phyloP scores from a whole-genome alignment of 78 protist genomes.

The Dictyostelium citrinum region DNA sequence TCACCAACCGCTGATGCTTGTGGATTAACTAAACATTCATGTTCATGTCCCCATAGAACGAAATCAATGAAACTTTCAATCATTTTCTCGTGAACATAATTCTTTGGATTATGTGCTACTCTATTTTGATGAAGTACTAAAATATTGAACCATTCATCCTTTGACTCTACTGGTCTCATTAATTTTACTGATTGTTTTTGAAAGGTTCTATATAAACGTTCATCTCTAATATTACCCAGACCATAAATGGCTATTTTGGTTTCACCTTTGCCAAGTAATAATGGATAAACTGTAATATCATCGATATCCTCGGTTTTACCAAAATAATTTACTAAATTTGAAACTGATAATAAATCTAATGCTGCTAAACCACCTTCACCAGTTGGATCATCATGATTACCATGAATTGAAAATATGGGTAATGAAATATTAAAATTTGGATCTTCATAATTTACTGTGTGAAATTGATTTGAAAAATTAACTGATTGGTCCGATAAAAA shows the following conservation, averaged over 20 bases:
- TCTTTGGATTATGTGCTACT: slow-evolving; percentile 78
- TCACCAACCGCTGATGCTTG: slow-evolving; percentile 25
- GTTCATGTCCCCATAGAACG: slow-evolving; percentile 99
- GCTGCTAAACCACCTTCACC: slow-evolving; percentile 94
- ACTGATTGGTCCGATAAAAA: slow-evolving; percentile 73
- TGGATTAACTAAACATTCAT: slow-evolving; percentile 88
- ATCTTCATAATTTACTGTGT: slow-evolving; percentile 93
- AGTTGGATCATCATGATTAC: slow-evolving; percentile 99
- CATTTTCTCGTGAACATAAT: slow-evolving; percentile 87
- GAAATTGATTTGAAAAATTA: slow-evolving; percentile 58
- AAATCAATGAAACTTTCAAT: slow-evolving; percentile 91
- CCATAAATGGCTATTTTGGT: slow-evolving; percentile 97
- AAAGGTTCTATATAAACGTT: slow-evolving; percentile 92
- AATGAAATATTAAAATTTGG: slow-evolving; percentile 96
- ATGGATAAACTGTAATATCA: slow-evolving; percentile 89
- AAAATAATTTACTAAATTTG: slow-evolving; percentile 94
- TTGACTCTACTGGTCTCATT: slow-evolving; percentile 84
- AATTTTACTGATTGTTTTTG: slow-evolving; percentile 66
- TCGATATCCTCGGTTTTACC: slow-evolving; percentile 88
- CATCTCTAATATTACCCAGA: slow-evolving; percentile 96
- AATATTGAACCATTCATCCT: slow-evolving; percentile 94
- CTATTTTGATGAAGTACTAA: slow-evolving; percentile 97
- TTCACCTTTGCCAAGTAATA: slow-evolving; percentile 86
- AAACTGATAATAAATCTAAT: slow-evolving; percentile 89
- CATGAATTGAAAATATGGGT: slow-evolving; percentile 98